Percentiles rank a stretch among this genome's conserved stretches.
Evolutionary conservation across 2,329 filamentous ascomycete species (phyloP).

Genomic region (Nothophoma quercina): DNA sequence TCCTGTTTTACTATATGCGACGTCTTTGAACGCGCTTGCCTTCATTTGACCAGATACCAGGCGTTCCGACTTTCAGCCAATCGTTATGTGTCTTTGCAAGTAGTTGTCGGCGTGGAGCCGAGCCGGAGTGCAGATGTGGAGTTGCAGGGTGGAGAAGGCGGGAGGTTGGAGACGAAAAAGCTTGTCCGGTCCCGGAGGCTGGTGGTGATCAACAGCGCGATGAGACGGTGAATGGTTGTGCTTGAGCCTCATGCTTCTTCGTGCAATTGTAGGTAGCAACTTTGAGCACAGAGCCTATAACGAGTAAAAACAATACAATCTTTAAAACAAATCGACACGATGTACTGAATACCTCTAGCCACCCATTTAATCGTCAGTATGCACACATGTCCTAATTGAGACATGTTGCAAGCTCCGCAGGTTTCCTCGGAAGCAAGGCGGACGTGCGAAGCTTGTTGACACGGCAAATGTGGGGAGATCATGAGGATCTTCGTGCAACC

Average conservation of each 20-base stretch:
- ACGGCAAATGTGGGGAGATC: conserved; percentile 15
- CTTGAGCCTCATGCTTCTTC: conserved; percentile 8
- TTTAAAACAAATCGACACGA: not conserved
- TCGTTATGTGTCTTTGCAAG: conserved; percentile 4
- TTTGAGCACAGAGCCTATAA: not conserved
- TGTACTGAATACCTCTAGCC: no score
- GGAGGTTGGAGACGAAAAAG: conserved; percentile 1
- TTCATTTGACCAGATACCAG: conserved; percentile 10
- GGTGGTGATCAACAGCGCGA: conserved; percentile 2
- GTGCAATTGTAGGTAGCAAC: conserved; percentile 11
- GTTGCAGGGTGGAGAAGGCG: conserved; percentile 8
- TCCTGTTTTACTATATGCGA: conserved; percentile 3
- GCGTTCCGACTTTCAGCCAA: conserved; percentile 28
- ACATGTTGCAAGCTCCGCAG: not conserved
- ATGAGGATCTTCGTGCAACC: not conserved
- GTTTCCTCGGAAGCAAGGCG: conserved; percentile 7
- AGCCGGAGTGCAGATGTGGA: not conserved
- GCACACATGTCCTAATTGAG: no score
- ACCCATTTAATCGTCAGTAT: no score
- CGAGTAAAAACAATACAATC: not conserved
- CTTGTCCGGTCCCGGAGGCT: conserved; percentile 4
- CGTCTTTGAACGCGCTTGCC: conserved; percentile 15
- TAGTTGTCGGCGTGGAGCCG: not conserved
- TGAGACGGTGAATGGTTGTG: not conserved
- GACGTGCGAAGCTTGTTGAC: conserved; percentile 4